Evolutionary conservation across 1,284 basidiomycete genomes (phyloP).

Genomic region (Cutaneotrichosporon mucoides): DNA sequence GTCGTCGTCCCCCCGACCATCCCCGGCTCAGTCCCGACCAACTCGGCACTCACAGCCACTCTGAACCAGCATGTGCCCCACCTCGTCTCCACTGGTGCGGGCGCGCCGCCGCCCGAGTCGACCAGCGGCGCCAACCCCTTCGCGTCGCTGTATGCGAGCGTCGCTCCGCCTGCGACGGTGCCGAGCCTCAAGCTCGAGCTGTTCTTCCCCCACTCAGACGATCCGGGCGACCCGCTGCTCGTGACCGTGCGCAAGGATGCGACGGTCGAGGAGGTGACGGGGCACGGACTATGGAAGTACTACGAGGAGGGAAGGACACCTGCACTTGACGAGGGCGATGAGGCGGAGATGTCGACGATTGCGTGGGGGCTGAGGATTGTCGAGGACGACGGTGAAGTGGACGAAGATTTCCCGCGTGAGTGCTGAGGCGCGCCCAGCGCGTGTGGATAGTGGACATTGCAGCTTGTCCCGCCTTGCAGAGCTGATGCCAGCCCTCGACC

Average conservation of each 20-base stretch:
- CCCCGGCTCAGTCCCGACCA: background rate
- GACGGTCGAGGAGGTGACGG: constrained; percentile 91
- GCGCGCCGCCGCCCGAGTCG: background rate
- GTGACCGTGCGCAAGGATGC: constrained; percentile 77
- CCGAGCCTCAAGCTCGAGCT: constrained; percentile 62
- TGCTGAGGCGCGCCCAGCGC: background rate
- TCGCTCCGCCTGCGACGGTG: constrained; percentile 42
- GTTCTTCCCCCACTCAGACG: constrained; percentile 78
- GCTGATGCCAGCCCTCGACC: constrained; percentile 71
- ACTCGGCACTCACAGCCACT: constrained; percentile 36
- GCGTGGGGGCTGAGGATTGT: constrained; percentile 96
- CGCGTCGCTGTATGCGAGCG: constrained; percentile 49
- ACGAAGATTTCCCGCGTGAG: constrained; percentile 92
- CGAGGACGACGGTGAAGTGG: constrained; percentile 95
- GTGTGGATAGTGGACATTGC: constrained; percentile 14
- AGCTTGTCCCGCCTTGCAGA: too few relatives aligned
- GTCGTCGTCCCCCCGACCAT: background rate
- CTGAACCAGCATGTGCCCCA: constrained; percentile 42
- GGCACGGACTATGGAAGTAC: constrained; percentile 84
- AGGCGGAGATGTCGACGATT: constrained; percentile 62
- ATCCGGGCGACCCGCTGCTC: constrained; percentile 55
- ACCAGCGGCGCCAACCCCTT: constrained; percentile 43
- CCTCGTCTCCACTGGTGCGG: constrained; percentile 26
- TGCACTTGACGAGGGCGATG: constrained; percentile 52
- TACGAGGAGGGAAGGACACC: constrained; percentile 84